Evolutionary conservation across 495 filamentous ascomycete species (phyloP).

Genomic region (Staphylotrichum tortipilum): DNA sequence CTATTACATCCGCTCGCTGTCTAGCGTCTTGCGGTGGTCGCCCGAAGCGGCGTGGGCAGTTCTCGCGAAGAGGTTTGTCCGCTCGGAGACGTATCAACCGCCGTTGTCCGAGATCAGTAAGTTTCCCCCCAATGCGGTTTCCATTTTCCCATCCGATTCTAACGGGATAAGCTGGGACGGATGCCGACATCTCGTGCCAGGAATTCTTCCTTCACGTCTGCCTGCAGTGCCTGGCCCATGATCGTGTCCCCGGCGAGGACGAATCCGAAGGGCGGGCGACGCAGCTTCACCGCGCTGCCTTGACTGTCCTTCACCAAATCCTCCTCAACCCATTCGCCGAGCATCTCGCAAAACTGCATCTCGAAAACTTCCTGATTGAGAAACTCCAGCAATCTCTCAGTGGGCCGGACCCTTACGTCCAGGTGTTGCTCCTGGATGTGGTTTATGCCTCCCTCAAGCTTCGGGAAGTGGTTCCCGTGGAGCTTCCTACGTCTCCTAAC

Average conservation of each 20-base stretch:
- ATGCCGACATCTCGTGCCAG: conserved; percentile 48
- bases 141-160: no score
- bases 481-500: conserved; percentile 35
- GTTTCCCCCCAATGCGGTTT: no score
- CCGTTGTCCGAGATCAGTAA: conserved; percentile 38
- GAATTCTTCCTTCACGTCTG: conserved; percentile 54
- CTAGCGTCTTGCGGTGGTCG: conserved; percentile 58
- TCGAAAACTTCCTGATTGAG: conserved; percentile 66
- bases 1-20: conserved; percentile 70
- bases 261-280: conserved; percentile 36
- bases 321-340: conserved; percentile 61
- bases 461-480: conserved; percentile 43
- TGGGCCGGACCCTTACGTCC: conserved; percentile 54
- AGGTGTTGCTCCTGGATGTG: conserved; percentile 67
- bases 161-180: conserved; percentile 36
- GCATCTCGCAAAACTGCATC: conserved; percentile 55
- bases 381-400: conserved; percentile 57
- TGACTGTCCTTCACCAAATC: conserved; percentile 67
- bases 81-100: conserved; percentile 27
- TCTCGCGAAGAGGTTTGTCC: conserved; percentile 42
- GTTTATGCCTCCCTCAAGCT: conserved; percentile 62
- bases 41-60: conserved; percentile 54
- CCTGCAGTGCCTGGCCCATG: conserved; percentile 46
- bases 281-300: conserved; percentile 58
- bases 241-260: conserved; percentile 28